Evolutionary conservation across 2,329 filamentous ascomycete genomes (phyloP).

Genomic region (Golovinomyces cichoracearum): DNA sequence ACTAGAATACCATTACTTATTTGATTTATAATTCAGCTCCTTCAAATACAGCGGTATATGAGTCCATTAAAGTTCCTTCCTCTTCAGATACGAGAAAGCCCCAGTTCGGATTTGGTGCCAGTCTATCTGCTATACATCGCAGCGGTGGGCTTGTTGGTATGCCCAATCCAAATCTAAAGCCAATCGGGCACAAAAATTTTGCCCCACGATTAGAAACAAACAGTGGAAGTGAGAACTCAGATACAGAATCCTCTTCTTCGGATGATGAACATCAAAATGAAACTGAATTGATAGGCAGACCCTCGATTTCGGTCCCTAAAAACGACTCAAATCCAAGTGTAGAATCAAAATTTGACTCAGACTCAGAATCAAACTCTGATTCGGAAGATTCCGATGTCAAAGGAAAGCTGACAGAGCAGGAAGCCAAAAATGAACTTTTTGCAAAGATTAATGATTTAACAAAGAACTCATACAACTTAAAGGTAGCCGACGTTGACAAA

Average conservation of each 20-base stretch:
- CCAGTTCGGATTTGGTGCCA: neutral
- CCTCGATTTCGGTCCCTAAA: neutral
- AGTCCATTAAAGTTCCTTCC: neutral
- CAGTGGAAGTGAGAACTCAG: conserved; percentile 2
- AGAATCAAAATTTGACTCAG: neutral
- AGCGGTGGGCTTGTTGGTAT: neutral
- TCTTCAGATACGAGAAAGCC: neutral
- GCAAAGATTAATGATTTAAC: neutral
- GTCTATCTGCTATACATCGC: neutral
- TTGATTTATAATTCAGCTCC: neutral
- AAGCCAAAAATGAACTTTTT: neutral
- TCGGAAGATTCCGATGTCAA: neutral
- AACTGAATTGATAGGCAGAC: neutral
- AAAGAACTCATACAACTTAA: neutral
- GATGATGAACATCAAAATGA: neutral
- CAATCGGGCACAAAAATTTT: neutral
- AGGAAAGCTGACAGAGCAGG: neutral
- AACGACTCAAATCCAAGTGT: conserved; percentile 1
- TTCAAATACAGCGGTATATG: neutral
- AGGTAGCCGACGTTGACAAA: neutral
- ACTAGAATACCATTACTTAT: neutral
- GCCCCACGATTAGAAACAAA: neutral
- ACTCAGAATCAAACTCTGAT: neutral
- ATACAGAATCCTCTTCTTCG: neutral
- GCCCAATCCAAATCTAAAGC: neutral